These are phyloP conservation scores for Austropuccinia psidii DNA, from an alignment of 1,284 basidiomycete species.

Conservation along the genomic window DNA sequence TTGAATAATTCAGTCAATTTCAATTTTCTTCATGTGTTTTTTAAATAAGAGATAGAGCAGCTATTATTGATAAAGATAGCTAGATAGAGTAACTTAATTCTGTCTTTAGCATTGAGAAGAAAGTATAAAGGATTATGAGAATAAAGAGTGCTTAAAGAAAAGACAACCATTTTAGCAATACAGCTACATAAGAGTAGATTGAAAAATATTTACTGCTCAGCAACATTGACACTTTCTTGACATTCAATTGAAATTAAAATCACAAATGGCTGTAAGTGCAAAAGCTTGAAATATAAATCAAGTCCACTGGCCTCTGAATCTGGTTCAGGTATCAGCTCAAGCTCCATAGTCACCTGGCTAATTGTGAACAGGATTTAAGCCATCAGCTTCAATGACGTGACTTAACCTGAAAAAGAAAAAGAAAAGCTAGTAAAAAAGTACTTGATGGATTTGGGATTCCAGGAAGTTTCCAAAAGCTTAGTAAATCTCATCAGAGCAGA, in stretches of 20 bases:
- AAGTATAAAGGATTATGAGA: slow-evolving; percentile 88
- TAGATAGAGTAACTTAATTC: no score
- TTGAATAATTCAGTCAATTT: no score
- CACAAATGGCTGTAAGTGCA: slow-evolving; percentile 93
- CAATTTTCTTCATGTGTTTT: no score
- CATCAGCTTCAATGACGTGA: no score
- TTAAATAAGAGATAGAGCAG: no score
- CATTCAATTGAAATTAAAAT: slow-evolving; percentile 94
- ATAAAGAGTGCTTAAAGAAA: slow-evolving; percentile 55
- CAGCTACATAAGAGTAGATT: not conserved
- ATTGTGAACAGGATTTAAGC: no score
- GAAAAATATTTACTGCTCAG: slow-evolving; percentile 66
- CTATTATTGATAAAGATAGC: no score
- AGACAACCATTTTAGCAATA: not conserved
- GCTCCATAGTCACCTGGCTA: slow-evolving; percentile 69
- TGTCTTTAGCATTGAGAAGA: slow-evolving; percentile 88
- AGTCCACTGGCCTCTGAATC: slow-evolving; percentile 57
- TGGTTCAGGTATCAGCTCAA: slow-evolving; percentile 73
- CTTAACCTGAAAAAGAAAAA: not conserved
- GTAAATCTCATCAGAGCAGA: slow-evolving; percentile 81
- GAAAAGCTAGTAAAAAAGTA: not conserved
- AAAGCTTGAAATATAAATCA: slow-evolving; percentile 89
- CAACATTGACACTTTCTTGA: slow-evolving; percentile 82
- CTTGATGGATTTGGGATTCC: slow-evolving; percentile 59
- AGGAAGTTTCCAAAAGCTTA: slow-evolving; percentile 80